Conservation (phyloP, 805 yeast species). For the Starmera quercuum region DNA sequence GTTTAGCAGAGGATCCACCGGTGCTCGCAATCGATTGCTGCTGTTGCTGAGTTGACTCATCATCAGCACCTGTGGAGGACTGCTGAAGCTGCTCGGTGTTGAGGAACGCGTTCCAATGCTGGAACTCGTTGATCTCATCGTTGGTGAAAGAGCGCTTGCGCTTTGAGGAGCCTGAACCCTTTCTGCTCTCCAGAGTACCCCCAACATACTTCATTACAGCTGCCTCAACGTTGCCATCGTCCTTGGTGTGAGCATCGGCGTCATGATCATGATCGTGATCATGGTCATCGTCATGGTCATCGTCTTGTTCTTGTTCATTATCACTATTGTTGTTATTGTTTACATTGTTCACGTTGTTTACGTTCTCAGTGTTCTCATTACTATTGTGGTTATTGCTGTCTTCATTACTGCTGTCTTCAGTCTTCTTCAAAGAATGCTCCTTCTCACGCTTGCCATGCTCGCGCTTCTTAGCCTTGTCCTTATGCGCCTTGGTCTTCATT, state of each 20-base stretch:
- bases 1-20: slow-evolving; percentile 7
- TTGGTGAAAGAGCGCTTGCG: slow-evolving; percentile 13
- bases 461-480: too few species aligned
- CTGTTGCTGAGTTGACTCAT: slow-evolving; percentile 25
- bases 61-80: slow-evolving; percentile 17
- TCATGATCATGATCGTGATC: slow-evolving; percentile 4
- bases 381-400: background rate
- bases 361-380: slow-evolving; percentile 1
- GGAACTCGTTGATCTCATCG: slow-evolving; percentile 18
- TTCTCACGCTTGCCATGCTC: slow-evolving; percentile 18
- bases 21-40: slow-evolving; percentile 16
- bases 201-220: slow-evolving; percentile 73
- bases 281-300: background rate
- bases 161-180: too few species aligned
- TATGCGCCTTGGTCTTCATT: too few species aligned
- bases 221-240: slow-evolving; percentile 58
- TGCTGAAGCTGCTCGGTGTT: slow-evolving; percentile 16
- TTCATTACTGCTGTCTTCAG: slow-evolving; percentile 9
- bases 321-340: background rate
- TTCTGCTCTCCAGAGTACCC: slow-evolving; percentile 40
- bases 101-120: slow-evolving; percentile 21
- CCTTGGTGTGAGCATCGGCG: slow-evolving; percentile 8
- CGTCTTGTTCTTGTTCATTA: background rate
- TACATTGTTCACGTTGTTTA: slow-evolving; percentile 1
- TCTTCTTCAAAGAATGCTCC: slow-evolving; percentile 18